These are phyloP conservation scores for Auriculariales sp. DNA, from an alignment of 768 basidiomycete genomes.

Conservation along the genomic window DNA sequence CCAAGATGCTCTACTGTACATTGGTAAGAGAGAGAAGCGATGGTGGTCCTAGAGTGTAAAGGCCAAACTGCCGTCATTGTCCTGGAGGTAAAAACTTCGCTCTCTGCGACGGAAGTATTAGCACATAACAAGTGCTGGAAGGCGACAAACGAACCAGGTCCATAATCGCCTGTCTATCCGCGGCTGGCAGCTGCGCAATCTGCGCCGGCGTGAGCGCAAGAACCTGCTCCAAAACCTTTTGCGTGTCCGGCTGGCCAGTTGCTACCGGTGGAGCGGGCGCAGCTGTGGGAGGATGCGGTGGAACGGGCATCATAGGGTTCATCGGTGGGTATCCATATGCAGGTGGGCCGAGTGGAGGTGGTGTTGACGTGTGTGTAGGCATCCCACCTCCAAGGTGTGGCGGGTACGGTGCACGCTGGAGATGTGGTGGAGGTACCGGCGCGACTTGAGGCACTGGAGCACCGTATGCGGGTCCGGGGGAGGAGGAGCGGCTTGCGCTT, in stretches of 20 bases:
- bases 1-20: too few relatives aligned
- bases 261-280: constrained; percentile 22
- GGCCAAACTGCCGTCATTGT: too few relatives aligned
- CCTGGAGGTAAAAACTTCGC: too few relatives aligned
- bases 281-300: constrained; percentile 18
- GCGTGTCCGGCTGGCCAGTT: constrained; percentile 7
- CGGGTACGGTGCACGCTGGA: constrained; percentile 3
- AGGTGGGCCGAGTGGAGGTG: constrained; percentile 13
- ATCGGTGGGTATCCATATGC: constrained; percentile 12
- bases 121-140: constrained; percentile 53
- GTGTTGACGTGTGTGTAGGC: constrained; percentile 11
- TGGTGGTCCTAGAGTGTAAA: too few relatives aligned
- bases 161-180: constrained; percentile 58
- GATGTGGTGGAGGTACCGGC: constrained; percentile 7
- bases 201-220: constrained; percentile 69
- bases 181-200: constrained; percentile 64
- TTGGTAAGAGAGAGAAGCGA: too few relatives aligned
- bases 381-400: constrained; percentile 3
- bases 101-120: too few relatives aligned
- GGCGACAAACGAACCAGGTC: neutral
- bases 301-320: constrained; percentile 17
- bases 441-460: constrained; percentile 8
- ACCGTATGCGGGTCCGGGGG: neutral
- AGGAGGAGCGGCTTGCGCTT: constrained; percentile 5
- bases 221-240: constrained; percentile 82